Conservation (phyloP, 768 basidiomycete genomes). For the Rhizopogon vesiculosus region DNA sequence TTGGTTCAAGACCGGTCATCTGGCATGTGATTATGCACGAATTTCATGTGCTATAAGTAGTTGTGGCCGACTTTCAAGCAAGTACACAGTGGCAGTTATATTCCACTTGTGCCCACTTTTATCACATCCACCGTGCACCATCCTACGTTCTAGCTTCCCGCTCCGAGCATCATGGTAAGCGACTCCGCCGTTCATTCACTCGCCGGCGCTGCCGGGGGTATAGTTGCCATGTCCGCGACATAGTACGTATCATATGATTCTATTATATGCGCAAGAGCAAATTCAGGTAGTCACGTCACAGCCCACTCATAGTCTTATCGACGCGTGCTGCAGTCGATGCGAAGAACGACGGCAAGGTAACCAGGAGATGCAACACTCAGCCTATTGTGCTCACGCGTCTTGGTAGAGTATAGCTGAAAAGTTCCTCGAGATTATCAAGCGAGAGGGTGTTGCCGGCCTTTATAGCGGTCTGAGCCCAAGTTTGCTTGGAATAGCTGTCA, state of each 20-base stretch:
- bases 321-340: conserved; percentile 92
- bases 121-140: too few relatives aligned
- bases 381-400: conserved; percentile 1
- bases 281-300: conserved; percentile 24
- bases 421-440: conserved; percentile 69
- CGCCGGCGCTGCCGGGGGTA: conserved; percentile 88
- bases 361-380: neutral
- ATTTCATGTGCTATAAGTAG: too few relatives aligned
- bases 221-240: conserved; percentile 85
- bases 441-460: conserved; percentile 79
- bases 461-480: conserved; percentile 87
- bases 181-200: conserved; percentile 85
- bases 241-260: conserved; percentile 54
- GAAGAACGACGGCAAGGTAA: conserved; percentile 71
- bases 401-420: conserved; percentile 60
- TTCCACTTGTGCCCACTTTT: too few relatives aligned
- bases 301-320: conserved; percentile 88
- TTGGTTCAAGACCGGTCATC: too few relatives aligned
- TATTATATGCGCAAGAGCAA: neutral
- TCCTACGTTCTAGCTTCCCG: neutral
- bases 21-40: too few relatives aligned
- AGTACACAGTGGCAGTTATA: too few relatives aligned
- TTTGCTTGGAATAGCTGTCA: conserved; percentile 86
- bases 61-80: too few relatives aligned
- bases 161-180: conserved; percentile 36